Evolutionary conservation across 2,329 filamentous ascomycete genomes (phyloP).

Genomic region (Fusarium guadeloupense): DNA sequence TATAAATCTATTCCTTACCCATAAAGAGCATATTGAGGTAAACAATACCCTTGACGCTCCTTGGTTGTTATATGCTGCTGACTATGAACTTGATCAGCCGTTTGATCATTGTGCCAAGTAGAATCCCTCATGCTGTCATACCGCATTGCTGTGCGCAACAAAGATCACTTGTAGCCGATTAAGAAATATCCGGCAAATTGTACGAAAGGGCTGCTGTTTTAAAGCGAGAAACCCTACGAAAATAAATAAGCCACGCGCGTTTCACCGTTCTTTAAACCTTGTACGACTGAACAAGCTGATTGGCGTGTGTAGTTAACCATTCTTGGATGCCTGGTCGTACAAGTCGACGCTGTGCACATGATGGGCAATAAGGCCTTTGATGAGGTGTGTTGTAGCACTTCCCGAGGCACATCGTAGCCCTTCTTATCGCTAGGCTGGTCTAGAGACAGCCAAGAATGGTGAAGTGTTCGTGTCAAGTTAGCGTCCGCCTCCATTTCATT

Average conservation of each 20-base stretch:
- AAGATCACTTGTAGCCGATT: background rate
- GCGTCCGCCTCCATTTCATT: constrained; percentile 9
- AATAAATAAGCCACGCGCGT: background rate
- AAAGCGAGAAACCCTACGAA: background rate
- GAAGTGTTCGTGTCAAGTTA: constrained; percentile 2
- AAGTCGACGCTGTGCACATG: background rate
- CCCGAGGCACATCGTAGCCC: too few species aligned
- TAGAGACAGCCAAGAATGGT: background rate
- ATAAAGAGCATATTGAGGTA: background rate
- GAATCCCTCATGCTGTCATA: background rate
- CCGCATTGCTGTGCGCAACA: background rate
- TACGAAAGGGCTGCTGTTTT: background rate
- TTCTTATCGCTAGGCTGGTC: background rate
- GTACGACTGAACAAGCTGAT: background rate
- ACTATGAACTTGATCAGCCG: background rate
- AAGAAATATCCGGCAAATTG: background rate
- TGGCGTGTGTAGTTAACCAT: too few species aligned
- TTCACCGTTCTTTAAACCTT: background rate
- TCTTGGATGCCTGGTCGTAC: constrained; percentile 3
- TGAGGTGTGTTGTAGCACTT: background rate
- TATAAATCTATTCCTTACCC: background rate
- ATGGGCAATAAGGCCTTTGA: background rate
- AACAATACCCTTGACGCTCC: background rate
- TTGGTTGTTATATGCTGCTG: background rate
- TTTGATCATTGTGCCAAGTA: background rate